Evolutionary conservation across 495 filamentous ascomycete genomes (phyloP).

Genomic region (Aspergillus bertholletiae): DNA sequence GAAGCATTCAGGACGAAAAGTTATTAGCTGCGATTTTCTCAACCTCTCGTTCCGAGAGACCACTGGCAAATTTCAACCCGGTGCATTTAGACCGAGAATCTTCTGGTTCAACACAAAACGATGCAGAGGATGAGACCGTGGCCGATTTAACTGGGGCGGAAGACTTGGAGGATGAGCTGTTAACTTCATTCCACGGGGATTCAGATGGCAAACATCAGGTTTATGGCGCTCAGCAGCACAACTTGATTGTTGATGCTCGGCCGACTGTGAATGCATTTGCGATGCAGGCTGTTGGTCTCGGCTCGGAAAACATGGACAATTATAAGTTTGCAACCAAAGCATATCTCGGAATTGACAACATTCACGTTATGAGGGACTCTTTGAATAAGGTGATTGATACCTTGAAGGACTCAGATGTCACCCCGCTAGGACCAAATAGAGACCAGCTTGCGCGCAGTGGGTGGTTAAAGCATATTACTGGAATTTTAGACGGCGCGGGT

Average conservation of each 20-base stretch:
- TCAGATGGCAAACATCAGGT: conserved; percentile 51
- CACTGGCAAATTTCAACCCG: conserved; percentile 41
- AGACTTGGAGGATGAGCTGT: conserved; percentile 68
- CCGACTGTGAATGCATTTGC: conserved; percentile 93
- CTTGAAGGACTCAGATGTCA: conserved; percentile 88
- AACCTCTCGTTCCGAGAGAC: conserved; percentile 54
- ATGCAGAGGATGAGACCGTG: conserved; percentile 38
- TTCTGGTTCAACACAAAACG: conserved; percentile 55
- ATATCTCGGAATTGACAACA: conserved; percentile 98
- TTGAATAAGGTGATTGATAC: conserved; percentile 85
- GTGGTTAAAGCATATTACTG: conserved; percentile 89
- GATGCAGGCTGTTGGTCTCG: conserved; percentile 91
- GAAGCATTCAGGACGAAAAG: conserved; percentile 94
- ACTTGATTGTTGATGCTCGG: conserved; percentile 94
- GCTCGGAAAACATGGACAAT: conserved; percentile 97
- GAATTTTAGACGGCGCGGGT: conserved; percentile 77
- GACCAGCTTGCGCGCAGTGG: conserved; percentile 79
- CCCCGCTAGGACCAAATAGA: conserved; percentile 76
- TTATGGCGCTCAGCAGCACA: conserved; percentile 91
- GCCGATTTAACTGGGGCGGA: conserved; percentile 54
- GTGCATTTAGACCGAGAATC: conserved; percentile 49
- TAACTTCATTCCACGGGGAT: conserved; percentile 43
- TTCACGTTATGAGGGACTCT: conserved; percentile 96
- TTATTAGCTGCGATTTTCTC: conserved; percentile 90
- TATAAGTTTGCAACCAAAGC: conserved; percentile 90